Base-by-base conservation (phyloP, 1,284 basidiomycete genomes). In the Sutorius eximius region DNA sequence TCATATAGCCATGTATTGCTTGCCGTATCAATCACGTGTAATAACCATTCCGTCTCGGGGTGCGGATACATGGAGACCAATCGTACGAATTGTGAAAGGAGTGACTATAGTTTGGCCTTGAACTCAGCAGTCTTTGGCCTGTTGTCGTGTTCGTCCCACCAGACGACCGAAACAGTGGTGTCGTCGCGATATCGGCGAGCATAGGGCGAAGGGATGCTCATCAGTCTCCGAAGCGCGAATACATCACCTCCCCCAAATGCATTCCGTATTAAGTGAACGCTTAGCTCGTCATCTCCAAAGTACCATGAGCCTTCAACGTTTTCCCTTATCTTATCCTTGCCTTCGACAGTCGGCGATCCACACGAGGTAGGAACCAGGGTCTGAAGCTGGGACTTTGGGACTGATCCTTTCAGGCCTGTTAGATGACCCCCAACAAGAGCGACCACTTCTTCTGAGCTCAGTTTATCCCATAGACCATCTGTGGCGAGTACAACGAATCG, bases 381-480 rank as follows among this genome's bases (percentile, higher is more conserved):
- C 9, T 77, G 72, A 33, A 93, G 78, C 15, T 78, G 68, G 29
- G 80, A 66, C 66, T 87, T 88, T 38, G 84, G 68, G 30, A 93
- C 66, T 24, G 70, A 73, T 38, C 87, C 87, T 62, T 83, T 85
- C 16, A 92, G 72, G 20, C 92, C 91, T 18, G 80, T 74, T 45
- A 98, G 76, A 74, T 94, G 85, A 1, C 90, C 91, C 5, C 87
- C 93, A 18, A 96, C 89, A 22, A 99, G 85, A 16, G 89, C 82
- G 47, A 97, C 94, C 8, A 95, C 93, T 64, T 99, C 95, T 68
- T 95, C 88, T n/a, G 95, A 97, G 58, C 90, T 89, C 52, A 99
- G 80, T 61, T 91, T 80, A 73, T 99, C 97, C 93, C 95, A 98
- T 49, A 98, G 80, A 15, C 95, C 95, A 66, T 97, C 95, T 0